Conservation (phyloP, 2,329 filamentous ascomycete genomes). For the Fusarium domesticum region DNA sequence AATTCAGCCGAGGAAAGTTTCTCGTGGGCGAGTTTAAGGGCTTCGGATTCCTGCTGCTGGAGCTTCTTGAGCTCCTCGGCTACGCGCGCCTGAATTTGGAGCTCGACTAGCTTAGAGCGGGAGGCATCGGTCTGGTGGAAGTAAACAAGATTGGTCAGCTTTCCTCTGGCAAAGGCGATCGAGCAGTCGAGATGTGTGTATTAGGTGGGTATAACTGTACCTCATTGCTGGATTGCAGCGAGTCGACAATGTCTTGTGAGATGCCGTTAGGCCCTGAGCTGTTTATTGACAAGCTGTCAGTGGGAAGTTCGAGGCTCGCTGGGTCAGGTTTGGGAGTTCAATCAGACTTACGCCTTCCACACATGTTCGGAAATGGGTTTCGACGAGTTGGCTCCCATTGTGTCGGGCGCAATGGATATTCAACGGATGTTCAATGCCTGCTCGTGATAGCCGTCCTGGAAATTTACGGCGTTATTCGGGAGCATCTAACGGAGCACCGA, state of each 20-base stretch:
- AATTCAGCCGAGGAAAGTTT: conserved; percentile 51
- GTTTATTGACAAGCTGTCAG: conserved; percentile 30
- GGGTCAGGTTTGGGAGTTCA: background rate
- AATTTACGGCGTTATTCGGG: conserved; percentile 37
- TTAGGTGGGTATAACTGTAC: conserved; percentile 47
- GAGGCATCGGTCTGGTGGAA: conserved; percentile 76
- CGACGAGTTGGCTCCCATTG: conserved; percentile 57
- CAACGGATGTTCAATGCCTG: conserved; percentile 28
- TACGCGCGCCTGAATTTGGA: conserved; percentile 85
- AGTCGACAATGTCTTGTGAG: conserved; percentile 78
- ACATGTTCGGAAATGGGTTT: conserved; percentile 46
- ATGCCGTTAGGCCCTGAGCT: conserved; percentile 52
- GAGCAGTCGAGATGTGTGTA: background rate
- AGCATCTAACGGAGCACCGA: conserved; percentile 30
- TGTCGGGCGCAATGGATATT: conserved; percentile 39
- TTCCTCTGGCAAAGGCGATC: background rate
- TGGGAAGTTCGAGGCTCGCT: conserved; percentile 4
- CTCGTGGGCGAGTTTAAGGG: conserved; percentile 66
- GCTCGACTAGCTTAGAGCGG: conserved; percentile 77
- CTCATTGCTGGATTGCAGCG: conserved; percentile 80
- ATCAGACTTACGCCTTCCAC: conserved; percentile 54
- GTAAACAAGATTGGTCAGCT: conserved; percentile 12
- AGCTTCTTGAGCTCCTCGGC: conserved; percentile 80
- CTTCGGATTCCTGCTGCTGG: conserved; percentile 64
- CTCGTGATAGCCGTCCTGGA: conserved; percentile 32